Evolutionary conservation across 306 rosid species (phyloP).

Genomic region (Casuarina glauca): DNA sequence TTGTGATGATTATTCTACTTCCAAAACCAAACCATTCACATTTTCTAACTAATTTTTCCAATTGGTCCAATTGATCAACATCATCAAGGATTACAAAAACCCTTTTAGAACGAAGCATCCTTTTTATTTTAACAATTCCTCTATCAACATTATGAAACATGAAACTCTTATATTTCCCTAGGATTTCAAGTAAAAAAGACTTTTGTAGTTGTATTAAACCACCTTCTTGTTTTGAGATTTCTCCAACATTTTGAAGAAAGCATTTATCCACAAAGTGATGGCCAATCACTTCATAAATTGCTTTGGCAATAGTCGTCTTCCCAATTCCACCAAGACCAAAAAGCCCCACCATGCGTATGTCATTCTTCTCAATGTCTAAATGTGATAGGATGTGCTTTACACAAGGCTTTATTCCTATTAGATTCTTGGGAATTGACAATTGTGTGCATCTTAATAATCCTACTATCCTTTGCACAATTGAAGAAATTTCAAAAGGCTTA

Average conservation of each 20-base stretch:
- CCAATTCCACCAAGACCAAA: conserved; percentile 11
- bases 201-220: conserved; percentile 12
- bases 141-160: too few species aligned
- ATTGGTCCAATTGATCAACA: conserved; percentile 17
- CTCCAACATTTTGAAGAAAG: conserved; percentile 7
- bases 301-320: conserved; percentile 16
- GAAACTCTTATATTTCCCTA: background rate
- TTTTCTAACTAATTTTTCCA: conserved; percentile 22
- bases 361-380: background rate
- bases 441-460: too few species aligned
- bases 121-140: background rate
- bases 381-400: background rate
- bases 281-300: background rate
- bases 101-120: background rate
- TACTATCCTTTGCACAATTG: too few species aligned
- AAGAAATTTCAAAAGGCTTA: too few species aligned
- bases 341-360: conserved; percentile 11
- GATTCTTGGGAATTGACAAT: background rate
- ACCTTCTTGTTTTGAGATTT: background rate
- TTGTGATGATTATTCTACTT: conserved; percentile 40
- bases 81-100: conserved; percentile 29
- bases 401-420: background rate
- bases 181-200: background rate
- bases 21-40: conserved; percentile 35
- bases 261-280: background rate